Evolutionary conservation across 768 basidiomycete genomes (phyloP).

Genomic region (Kwoniella dejecticola): DNA sequence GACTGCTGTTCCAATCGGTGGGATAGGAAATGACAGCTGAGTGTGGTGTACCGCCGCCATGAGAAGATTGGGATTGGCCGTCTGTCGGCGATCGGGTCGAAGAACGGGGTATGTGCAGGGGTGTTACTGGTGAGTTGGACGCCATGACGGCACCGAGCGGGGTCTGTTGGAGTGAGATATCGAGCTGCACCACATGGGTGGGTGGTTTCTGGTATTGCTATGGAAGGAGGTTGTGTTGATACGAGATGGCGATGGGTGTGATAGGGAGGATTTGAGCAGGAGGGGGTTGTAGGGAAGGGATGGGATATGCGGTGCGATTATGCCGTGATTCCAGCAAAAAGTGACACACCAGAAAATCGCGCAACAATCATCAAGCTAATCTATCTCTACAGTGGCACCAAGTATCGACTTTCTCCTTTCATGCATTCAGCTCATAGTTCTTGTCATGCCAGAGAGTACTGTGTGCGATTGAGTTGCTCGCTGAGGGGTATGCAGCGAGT

Average conservation of each 20-base stretch:
- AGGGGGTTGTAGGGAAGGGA: background rate
- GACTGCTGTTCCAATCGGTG: conserved; percentile 25
- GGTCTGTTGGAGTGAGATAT: background rate
- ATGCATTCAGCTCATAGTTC: too few relatives aligned
- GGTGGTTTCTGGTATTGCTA: too few relatives aligned
- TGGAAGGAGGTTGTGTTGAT: too few relatives aligned
- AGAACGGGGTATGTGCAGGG: conserved; percentile 14
- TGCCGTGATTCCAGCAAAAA: conserved; percentile 18
- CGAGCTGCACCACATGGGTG: too few relatives aligned
- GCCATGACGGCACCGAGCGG: conserved; percentile 11
- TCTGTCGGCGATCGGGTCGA: conserved; percentile 18
- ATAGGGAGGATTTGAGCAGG: background rate
- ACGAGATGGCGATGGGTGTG: background rate
- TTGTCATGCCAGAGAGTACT: too few relatives aligned
- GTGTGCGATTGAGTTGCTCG: too few relatives aligned
- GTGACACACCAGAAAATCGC: background rate
- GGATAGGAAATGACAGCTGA: conserved; percentile 36
- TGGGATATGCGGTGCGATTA: background rate
- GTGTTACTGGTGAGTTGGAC: conserved; percentile 12
- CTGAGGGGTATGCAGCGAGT: too few relatives aligned
- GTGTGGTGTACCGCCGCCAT: conserved; percentile 25
- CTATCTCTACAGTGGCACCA: conserved; percentile 1
- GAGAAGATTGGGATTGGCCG: conserved; percentile 4
- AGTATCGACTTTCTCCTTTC: too few relatives aligned
- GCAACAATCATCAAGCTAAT: too few relatives aligned